Evolutionary conservation across 2,329 filamentous ascomycete species (phyloP), one percentile per base, ranked within the genome.

Genomic region (Trichoderma simmonsii): DNA sequence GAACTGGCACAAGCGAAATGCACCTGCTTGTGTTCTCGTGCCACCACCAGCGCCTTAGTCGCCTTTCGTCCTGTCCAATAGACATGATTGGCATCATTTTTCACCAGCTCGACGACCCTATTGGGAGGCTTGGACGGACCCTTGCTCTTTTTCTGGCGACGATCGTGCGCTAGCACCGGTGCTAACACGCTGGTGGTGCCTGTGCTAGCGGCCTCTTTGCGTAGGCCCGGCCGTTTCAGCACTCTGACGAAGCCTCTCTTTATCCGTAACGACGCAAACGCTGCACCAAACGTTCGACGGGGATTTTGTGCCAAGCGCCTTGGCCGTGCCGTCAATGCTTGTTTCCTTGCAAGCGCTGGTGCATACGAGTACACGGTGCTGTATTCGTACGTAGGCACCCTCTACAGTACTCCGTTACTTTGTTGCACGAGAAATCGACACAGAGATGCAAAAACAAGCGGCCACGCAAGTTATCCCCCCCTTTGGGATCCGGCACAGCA

Each of bases 1-100:
- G 59, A 61, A 26, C 14, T 34, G 56, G 65, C 65, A 32, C 65
- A 69, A 69, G 65, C 65, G 65, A 69, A 51, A 69, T 69, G 65
- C n/a, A 48, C 12, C 21, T 28, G 32, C 51, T 26, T 43, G 30
- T 36, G 15, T 21, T 28, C 51, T 57, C 64, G 64, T 59, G 64
- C 64, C 64, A 59, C 64, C 62, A 18, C 32, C 18, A 18, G 24
- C 64, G 32, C 64, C 32, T 43, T 26, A 43, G 34, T 63, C 34
- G 60, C 36, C 18, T 63, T 39, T 64, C 26, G 26, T 48, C 24
- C 64, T 59, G 30, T 54, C 60, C 36, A 36, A 39, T 39, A 14
- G 60, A 21, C 59, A 62, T n/a, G 21, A n/a, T 28, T 63, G 39
- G 39, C 39, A 12, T 54, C 39, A 54, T 34, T 39, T 51, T 56